Base-by-base conservation (phyloP, 495 filamentous ascomycete species). In the Rostrohypoxylon terebratum region DNA sequence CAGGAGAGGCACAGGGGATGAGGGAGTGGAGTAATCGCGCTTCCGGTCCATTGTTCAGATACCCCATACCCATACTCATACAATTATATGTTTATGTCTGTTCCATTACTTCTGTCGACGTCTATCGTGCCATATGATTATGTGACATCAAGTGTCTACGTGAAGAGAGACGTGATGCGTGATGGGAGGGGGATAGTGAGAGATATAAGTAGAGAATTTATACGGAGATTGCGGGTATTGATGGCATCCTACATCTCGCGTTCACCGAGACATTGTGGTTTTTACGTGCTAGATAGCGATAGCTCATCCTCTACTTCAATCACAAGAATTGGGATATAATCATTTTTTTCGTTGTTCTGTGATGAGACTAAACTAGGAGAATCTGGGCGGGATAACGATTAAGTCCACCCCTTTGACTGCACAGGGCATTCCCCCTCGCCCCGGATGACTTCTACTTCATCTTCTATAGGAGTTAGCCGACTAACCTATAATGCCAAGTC, bases 361-460 rank as follows among this genome's bases (percentile, higher is more conserved):
- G 65, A 47, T 72, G 77, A 78, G 77, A 45, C 71, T 73, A 79
- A 79, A 77, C 47, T 60, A 61, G 44, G 60, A 54, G 38, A 66
- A 64, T 63, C 69, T 66, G 68, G 74, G 84, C 80, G 80, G 82
- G 83, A 83, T 81, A 81, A 86, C 83, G 80, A 81, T 87, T 68
- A 86, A 86, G 84, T 84, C 79, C 82, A 83, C 77, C 84, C 82
- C 83, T 84, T 75, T 80, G 82, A 80, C 81, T 70, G 88, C 88
- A 93, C 93, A 97, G 93, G 94, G 94, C 94, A 92, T 97, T 97
- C 94, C 92, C 93, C 91, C 71, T 50, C 59, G 40, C 88, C 59
- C 36, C 34, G 23, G 23, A 7, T 50, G 16, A 34, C 38, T 48
- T 47, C n/a, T 1, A 20, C 1, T 11, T 11, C 18, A 45, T 45